Base-by-base conservation (phyloP, 495 filamentous ascomycete species). In the Penicillium steckii region DNA sequence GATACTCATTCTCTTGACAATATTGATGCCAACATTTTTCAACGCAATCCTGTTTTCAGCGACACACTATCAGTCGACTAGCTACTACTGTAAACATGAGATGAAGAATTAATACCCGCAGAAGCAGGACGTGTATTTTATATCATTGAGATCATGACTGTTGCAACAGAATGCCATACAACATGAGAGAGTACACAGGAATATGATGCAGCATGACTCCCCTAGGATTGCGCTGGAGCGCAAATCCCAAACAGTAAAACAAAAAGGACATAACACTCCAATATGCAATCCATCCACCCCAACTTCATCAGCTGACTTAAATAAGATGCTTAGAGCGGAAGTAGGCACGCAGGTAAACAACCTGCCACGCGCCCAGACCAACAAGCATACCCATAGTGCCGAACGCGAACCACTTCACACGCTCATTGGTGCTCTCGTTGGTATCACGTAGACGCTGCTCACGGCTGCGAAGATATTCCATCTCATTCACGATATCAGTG, bases 371-470 rank as follows among this genome's bases (percentile, higher is more conserved):
- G 60, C 94, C 95, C 56, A 98, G 77, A 21, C 82, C 88, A 51
- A 97, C 80, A 56, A 98, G 78, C 80, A 97, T 90, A 35, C 89
- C 89, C 79, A 97, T 98, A 19, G 94, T 97, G 32, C 85, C 85
- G 69, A 97, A 88, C 1, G 91, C 92, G 70, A 98, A 98, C 90
- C 90, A 97, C 76, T 97, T 98, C 48, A 98, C 94, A 49, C 94
- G 83, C 72, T 91, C 93, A 75, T 98, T 98, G 48, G 94, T 98
- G 78, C 93, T 97, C 84, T 98, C 94, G 72, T 98, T 98, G 60
- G 94, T 98, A 77, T 98, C 94, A 62, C 94, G 81, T 48, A 98
- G 84, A 73, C 89, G 94, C 82, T 96, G 92, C 79, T 98, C 94
- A 60, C 94, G 81, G 7, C 74, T 66, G 48, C 95, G 81, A 37